Evolutionary conservation across 2,329 filamentous ascomycete genomes (phyloP).

Genomic region (Fusarium kyushuense): DNA sequence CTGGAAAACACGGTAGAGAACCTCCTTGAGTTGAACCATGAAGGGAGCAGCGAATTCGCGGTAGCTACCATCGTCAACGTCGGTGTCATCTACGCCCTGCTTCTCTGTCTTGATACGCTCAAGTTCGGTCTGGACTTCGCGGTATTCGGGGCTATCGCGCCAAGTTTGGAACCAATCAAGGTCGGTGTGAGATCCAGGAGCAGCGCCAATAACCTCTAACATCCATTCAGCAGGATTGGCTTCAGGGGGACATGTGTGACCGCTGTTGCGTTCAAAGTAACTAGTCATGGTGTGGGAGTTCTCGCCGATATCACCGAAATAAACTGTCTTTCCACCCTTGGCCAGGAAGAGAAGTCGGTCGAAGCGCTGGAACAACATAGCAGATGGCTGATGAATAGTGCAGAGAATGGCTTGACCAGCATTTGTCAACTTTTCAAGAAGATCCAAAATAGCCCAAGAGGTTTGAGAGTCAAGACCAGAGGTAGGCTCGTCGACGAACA

Average conservation of each 20-base stretch:
- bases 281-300: conserved; percentile 74
- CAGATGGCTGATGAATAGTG: conserved; percentile 97
- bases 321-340: conserved; percentile 81
- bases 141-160: conserved; percentile 69
- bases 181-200: conserved; percentile 72
- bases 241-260: conserved; percentile 70
- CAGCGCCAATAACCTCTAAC: conserved; percentile 72
- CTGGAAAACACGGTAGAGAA: conserved; percentile 81
- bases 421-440: conserved; percentile 90
- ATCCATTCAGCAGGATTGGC: conserved; percentile 90
- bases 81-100: conserved; percentile 47
- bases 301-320: conserved; percentile 83
- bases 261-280: conserved; percentile 83
- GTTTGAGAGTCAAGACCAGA: conserved; percentile 94
- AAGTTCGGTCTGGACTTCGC: conserved; percentile 67
- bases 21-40: conserved; percentile 72
- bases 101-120: conserved; percentile 66
- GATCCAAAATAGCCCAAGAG: conserved; percentile 89
- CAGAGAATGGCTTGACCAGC: conserved; percentile 94
- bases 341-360: conserved; percentile 83
- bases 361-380: conserved; percentile 93
- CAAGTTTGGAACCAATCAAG: conserved; percentile 74
- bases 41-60: conserved; percentile 87
- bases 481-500: conserved; percentile 95
- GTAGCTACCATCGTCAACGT: conserved; percentile 62